Percentiles rank a stretch among this genome's conserved stretches.
Conservation (phyloP, 805 yeast species). For the Wickerhamia fluorescens region DNA sequence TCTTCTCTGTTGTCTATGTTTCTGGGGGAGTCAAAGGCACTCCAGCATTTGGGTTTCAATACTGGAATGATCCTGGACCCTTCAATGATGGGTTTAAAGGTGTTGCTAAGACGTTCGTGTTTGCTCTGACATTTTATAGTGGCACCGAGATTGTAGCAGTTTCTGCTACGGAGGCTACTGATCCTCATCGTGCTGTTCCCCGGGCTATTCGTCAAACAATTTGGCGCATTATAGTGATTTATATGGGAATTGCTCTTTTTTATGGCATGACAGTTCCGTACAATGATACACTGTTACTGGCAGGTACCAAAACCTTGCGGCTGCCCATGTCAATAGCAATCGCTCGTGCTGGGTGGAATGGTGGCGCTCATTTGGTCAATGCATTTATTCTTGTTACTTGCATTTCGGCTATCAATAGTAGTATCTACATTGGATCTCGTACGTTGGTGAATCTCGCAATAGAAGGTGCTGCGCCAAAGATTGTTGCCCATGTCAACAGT, state of each 20-base stretch:
- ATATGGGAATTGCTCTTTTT: conserved; percentile 46
- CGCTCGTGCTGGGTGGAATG: conserved; percentile 34
- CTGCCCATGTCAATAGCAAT: conserved; percentile 36
- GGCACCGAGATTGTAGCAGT: conserved; percentile 54
- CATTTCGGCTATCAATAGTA: conserved; percentile 62
- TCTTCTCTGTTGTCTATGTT: conserved; percentile 41
- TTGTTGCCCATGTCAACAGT: conserved; percentile 44
- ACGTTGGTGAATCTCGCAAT: conserved; percentile 58
- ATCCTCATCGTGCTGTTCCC: conserved; percentile 53
- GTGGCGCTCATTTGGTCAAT: conserved; percentile 47
- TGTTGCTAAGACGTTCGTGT: conserved; percentile 51
- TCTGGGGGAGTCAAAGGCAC: conserved; percentile 38
- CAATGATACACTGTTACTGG: conserved; percentile 39
- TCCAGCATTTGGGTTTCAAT: conserved; percentile 34
- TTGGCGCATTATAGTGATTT: conserved; percentile 46
- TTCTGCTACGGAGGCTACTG: conserved; percentile 55
- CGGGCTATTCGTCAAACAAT: conserved; percentile 50
- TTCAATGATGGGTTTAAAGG: conserved; percentile 45
- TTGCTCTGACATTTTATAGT: conserved; percentile 52
- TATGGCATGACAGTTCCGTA: conserved; percentile 57
- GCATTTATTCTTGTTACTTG: conserved; percentile 59
- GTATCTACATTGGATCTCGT: conserved; percentile 64
- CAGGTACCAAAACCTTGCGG: conserved; percentile 34
- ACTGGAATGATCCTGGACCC: conserved; percentile 39
- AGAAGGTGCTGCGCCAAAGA: conserved; percentile 52